A percentile compares a stretch with the other conserved stretches of the same genome.
phyloP scores from a whole-genome alignment of 208 protist genomes.

The Porcisia hertigi region DNA sequence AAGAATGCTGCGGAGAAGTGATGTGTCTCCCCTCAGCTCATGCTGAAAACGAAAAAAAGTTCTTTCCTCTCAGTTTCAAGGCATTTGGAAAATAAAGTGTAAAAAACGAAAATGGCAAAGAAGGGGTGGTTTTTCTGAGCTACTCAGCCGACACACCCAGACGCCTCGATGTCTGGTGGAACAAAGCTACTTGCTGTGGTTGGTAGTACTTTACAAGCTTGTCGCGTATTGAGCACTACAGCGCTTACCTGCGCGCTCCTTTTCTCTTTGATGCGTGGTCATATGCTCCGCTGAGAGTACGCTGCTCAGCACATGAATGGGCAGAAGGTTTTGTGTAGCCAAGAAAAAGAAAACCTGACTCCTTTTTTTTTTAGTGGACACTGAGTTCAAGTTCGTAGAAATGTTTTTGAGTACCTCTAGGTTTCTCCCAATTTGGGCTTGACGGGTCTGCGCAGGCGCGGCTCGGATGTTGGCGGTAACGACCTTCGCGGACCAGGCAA shows the following conservation, averaged over 20 bases:
- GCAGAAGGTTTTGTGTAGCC: not conserved
- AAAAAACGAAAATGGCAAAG: not conserved
- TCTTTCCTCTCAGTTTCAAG: too few species aligned
- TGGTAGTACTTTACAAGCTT: not conserved
- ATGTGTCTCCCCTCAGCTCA: too few species aligned
- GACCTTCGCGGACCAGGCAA: not conserved
- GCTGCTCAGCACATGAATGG: not conserved
- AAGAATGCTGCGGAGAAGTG: constrained; percentile 91
- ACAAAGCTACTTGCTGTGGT: not conserved
- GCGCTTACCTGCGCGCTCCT: not conserved
- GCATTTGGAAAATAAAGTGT: too few species aligned
- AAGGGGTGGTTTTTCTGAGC: not conserved
- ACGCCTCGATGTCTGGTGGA: not conserved
- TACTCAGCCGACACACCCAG: too few species aligned
- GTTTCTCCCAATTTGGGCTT: not conserved
- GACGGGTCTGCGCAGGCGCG: not conserved
- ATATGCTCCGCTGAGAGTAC: not conserved
- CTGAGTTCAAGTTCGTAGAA: not conserved
- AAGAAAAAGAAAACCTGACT: not conserved
- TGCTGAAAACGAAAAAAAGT: too few species aligned
- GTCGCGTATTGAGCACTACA: not conserved
- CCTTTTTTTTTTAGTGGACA: not conserved
- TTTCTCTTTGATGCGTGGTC: not conserved
- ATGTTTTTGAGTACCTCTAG: not conserved
- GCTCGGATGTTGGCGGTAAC: not conserved